phyloP scores from a whole-genome alignment of 345 rosid species.

The Sonneratia caseolaris region DNA sequence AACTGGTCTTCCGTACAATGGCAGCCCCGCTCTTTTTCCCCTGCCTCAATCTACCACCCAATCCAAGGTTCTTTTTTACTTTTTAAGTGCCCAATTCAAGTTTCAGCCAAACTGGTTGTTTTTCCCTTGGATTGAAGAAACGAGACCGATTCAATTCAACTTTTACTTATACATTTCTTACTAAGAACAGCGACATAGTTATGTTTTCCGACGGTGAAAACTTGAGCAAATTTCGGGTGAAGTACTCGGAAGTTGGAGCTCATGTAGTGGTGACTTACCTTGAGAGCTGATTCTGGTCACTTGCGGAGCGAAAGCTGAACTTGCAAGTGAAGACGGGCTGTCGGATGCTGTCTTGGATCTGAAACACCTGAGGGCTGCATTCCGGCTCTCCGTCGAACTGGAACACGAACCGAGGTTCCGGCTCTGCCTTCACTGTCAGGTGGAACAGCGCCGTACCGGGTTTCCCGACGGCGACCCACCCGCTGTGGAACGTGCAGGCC shows the following conservation, averaged over 20 bases:
- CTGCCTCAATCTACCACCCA: too few species aligned
- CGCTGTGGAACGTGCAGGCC: conserved; percentile 52
- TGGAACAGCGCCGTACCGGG: conserved; percentile 52
- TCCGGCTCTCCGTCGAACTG: conserved; percentile 96
- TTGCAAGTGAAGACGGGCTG: conserved; percentile 96
- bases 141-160: too few species aligned
- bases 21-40: neutral
- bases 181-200: neutral
- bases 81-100: neutral
- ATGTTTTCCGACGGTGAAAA: too few species aligned
- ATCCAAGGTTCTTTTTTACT: too few species aligned
- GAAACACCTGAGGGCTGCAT: conserved; percentile 91
- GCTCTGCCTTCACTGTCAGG: conserved; percentile 72
- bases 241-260: conserved; percentile 14
- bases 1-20: neutral
- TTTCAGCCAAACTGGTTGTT: too few species aligned
- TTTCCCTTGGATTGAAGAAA: too few species aligned
- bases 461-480: conserved; percentile 66
- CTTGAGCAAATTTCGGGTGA: too few species aligned
- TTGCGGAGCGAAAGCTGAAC: conserved; percentile 61
- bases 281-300: conserved; percentile 54
- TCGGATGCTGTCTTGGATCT: conserved; percentile 65
- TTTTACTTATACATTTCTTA: too few species aligned
- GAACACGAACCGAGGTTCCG: conserved; percentile 90
- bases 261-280: conserved; percentile 32